These are phyloP conservation scores for Secale cereale DNA, from an alignment of 176 grass and related monocot genomes.

Conservation along the genomic window DNA sequence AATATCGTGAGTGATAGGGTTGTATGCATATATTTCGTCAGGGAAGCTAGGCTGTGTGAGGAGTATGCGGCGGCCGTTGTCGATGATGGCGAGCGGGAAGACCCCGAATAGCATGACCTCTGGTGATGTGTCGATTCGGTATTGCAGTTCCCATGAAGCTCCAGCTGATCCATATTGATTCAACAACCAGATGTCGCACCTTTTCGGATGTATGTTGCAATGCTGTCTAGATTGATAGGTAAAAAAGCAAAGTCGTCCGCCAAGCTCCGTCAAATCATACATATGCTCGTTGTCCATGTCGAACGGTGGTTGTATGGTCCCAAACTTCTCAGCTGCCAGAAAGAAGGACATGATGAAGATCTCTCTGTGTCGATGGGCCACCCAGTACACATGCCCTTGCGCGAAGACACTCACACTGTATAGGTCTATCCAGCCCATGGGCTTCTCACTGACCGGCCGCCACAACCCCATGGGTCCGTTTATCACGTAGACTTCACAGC, in stretches of 20 bases:
- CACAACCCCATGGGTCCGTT: background rate
- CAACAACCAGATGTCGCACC: background rate
- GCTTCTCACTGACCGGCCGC: background rate
- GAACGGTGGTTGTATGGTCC: background rate
- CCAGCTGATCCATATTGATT: background rate
- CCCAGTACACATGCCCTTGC: background rate
- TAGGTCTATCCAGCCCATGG: background rate
- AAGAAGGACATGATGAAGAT: background rate
- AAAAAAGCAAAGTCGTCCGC: background rate
- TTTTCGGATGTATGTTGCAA: no score
- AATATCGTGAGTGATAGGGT: background rate
- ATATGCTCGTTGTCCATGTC: background rate
- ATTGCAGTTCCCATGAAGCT: background rate
- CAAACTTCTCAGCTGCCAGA: background rate
- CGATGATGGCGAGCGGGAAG: background rate
- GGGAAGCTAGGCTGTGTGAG: background rate
- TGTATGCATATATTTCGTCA: background rate
- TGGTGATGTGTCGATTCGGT: background rate
- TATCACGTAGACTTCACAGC: background rate
- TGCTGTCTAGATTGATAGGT: no score
- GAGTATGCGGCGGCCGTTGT: background rate
- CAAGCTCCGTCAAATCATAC: background rate
- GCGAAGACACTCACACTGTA: background rate
- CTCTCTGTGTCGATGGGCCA: background rate
- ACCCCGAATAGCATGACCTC: background rate